Evolutionary conservation across 2,329 filamentous ascomycete species (phyloP), one percentile per base, ranked within the genome.

Genomic region (Coniochaeta sp.): DNA sequence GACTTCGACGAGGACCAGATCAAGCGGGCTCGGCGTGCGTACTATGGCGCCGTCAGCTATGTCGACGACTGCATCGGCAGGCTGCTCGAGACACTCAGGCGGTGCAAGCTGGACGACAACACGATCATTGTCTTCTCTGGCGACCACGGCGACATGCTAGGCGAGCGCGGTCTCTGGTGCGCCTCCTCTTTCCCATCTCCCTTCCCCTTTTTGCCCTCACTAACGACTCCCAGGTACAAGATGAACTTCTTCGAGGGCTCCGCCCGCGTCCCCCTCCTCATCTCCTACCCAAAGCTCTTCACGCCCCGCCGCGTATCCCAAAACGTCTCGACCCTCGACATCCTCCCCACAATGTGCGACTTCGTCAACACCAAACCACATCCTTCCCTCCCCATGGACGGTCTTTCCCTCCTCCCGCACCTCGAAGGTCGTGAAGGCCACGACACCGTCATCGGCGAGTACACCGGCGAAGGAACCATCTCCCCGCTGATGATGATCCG

Each of bases 171-270:
- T 6, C 74, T 96, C 46, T 96, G 91, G 91, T 82, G 65, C 59
- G 65, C 54, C 30, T n/a, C 2, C 31, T 18, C n/a, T n/a, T n/a
- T 3, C 16, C n/a, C n/a, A n/a, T n/a, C n/a, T n/a, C n/a, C n/a
- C n/a, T n/a, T n/a, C n/a, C n/a, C n/a, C n/a, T n/a, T n/a, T n/a
- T n/a, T n/a, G n/a, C n/a, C n/a, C n/a, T n/a, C n/a, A 54, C 48
- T 48, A 13, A 54, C 47, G 53, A 22, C 32, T n/a, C 32, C n/a
- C 50, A 71, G 68, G 68, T 91, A 96, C 76, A 96, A 96, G 78
- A 96, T 96, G 91, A 90, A 83, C 64, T 96, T 94, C 79, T 96
- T 91, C 62, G 91, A 96, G 77, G 86, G 86, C 35, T 95, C 90
- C 12, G 89, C 90, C 45, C 86, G 91, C 26, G 91, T 96, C 20